Conservation (phyloP, 306 rosid genomes). For the Cicer pinnatifidum region DNA sequence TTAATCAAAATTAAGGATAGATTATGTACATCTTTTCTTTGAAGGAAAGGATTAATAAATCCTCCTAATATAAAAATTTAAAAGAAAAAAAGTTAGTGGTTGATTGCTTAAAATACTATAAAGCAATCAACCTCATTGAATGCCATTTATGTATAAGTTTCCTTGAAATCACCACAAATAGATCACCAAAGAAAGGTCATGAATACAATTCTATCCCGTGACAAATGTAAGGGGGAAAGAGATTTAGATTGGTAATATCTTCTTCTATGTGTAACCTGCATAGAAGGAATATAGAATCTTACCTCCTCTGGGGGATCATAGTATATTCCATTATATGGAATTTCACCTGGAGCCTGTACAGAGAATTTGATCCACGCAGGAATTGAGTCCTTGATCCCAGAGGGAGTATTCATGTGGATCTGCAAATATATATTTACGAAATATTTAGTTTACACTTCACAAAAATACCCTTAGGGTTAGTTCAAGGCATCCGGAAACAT, state of each 20-base stretch:
- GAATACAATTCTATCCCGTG: slow-evolving; percentile 14
- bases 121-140: slow-evolving; percentile 17
- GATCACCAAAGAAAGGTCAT: slow-evolving; percentile 23
- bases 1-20: neutral
- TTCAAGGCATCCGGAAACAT: slow-evolving; percentile 37
- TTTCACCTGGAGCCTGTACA: slow-evolving; percentile 95
- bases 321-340: slow-evolving; percentile 85
- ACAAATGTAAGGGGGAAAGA: slow-evolving; percentile 4
- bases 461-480: slow-evolving; percentile 27
- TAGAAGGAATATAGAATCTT: slow-evolving; percentile 42
- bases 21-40: neutral
- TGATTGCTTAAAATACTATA: slow-evolving; percentile 8
- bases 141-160: slow-evolving; percentile 13
- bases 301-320: slow-evolving; percentile 99
- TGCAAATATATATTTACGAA: slow-evolving; percentile 44
- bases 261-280: slow-evolving; percentile 29
- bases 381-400: slow-evolving; percentile 95
- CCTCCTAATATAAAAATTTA: slow-evolving; percentile 24
- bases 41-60: neutral
- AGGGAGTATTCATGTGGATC: slow-evolving; percentile 94
- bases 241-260: slow-evolving; percentile 12
- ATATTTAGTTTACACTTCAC: slow-evolving; percentile 41
- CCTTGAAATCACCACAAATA: slow-evolving; percentile 36
- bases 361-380: slow-evolving; percentile 98
- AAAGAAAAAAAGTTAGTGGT: neutral